Base-by-base conservation (phyloP, 306 rosid genomes). In the Mimosa bimucronata region DNA sequence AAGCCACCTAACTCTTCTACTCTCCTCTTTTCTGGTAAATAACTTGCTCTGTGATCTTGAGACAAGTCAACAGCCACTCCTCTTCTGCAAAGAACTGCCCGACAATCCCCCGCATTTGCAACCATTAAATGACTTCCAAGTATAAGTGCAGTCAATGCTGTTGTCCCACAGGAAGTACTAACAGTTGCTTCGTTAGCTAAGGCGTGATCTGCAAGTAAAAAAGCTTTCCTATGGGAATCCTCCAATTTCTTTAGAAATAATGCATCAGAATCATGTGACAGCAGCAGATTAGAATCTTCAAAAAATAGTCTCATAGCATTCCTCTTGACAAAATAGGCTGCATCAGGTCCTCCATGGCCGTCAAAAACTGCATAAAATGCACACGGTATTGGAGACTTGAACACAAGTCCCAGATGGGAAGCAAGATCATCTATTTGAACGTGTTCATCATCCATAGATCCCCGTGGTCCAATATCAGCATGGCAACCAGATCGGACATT, bases 21-120 rank as follows among this genome's bases (percentile, higher is more conserved):
- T 50, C 98, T 89, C 82, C 30, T 81, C 48, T 84, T 83, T 80
- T 95, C 98, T 0, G 92, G 92, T 74, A 83, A 38, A 82, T 80
- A 87, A 75, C 84, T 78, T 7, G 93, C 91, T 74, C 79, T 88
- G 28, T 95, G 98, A 81, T 95, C 98, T 3, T 87, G 85, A 73
- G 98, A 95, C 97, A 95, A 77, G 11, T 87, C 91, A 70, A 92
- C 88, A 62, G 98, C 98, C 16, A 11, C 10, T 50, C 98, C 98
- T 82, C 89, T 91, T 83, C 88, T 64, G 83, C 97, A 95, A 79
- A 95, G 94, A 40, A 95, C 98, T 16, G 98, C 98, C 53, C 98
- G 90, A 76, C 98, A 95, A 80, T 95, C 98, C 28, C 98, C 98
- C 10, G 92, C 98, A 83, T 92, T 95, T 37, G 98, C 98, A 74